Evolutionary conservation across 2,329 filamentous ascomycete genomes (phyloP).

Genomic region (Thielaviopsis euricoi): DNA sequence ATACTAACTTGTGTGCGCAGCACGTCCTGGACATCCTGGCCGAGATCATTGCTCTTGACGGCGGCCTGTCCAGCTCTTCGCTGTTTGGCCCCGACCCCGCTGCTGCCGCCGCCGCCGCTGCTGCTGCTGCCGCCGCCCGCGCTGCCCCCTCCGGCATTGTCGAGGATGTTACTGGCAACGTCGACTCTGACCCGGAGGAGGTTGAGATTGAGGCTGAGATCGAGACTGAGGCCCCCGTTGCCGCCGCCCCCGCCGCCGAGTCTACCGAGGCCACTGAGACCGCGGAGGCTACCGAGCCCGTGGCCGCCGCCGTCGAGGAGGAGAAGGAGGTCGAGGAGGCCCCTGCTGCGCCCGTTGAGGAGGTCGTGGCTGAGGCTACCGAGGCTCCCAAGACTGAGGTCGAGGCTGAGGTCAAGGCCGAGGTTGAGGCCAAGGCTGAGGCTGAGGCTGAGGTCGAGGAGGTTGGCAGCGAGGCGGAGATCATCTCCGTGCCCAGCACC

Average conservation of each 20-base stretch:
- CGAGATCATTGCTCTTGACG: slow-evolving; percentile 93
- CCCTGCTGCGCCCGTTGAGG: not conserved
- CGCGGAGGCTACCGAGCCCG: not conserved
- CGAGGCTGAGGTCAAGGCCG: not conserved
- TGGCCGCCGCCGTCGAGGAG: not conserved
- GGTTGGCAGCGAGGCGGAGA: slow-evolving; percentile 1
- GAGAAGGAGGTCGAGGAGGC: not conserved
- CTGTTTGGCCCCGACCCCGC: slow-evolving; percentile 26
- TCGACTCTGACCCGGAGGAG: slow-evolving; percentile 14
- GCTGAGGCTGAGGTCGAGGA: not conserved
- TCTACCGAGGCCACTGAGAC: not conserved
- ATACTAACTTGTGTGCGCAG: slow-evolving; percentile 24
- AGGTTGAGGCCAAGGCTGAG: not conserved
- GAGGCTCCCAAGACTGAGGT: not conserved
- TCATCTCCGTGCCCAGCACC: slow-evolving; percentile 1
- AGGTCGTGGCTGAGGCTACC: not conserved
- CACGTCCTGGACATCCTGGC: slow-evolving; percentile 89
- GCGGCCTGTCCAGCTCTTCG: slow-evolving; percentile 37
- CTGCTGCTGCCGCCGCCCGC: not conserved
- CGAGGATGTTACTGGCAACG: slow-evolving; percentile 26
- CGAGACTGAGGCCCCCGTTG: not conserved
- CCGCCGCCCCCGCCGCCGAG: not conserved
- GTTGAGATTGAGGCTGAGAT: slow-evolving; percentile 8
- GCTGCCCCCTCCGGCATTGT: slow-evolving; percentile 31
- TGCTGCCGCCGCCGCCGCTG: not conserved